Evolutionary conservation across 257 asterid genomes (phyloP), one percentile per base, ranked within the genome.

Genomic region (Solanum clarkiae): DNA sequence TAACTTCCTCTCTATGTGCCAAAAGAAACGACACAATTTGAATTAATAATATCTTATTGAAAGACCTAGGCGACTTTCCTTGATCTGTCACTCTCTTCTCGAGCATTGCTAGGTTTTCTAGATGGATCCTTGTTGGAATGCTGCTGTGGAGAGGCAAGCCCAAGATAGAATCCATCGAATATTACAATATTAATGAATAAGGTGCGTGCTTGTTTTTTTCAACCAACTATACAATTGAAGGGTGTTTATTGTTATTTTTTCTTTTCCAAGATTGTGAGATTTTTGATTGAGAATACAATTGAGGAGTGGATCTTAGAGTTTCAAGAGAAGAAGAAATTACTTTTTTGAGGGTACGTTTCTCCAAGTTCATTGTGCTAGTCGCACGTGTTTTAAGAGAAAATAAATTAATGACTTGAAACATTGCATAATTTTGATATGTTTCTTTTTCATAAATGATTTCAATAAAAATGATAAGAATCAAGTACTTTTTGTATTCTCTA

Each of bases 91-190:
- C 32, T 29, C 32, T 29, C 32, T 29, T 29, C 32, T 29, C 3
- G 3, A 29, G 2, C 32, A 2, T 29, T 29, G 32, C 0, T 29
- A 2, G 32, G 32, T 29, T 2, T 29, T 29, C 32, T 29, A 2
- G 3, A 29, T 29, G 32, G 32, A 29, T 29, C 32, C 32, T 29
- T 29, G 32, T 3, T 29, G 3, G 98, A 96, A 1, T 47, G 53
- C 1, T 66, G 97, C 95, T 18, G 97, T 92, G 66, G 98, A 93
- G 88, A 89, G 93, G 80, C 97, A 95, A 89, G 97, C 98, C 24
- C 99, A 95, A 88, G 98, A 94, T 86, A 91, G 99, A 88, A 93
- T 94, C 45, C 97, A 95, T 80, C 91, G 98, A 53, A 95, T 95
- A 63, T 98, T 97, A 72, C 98, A 94, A 84, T 91, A 86, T 80